Base-by-base conservation (phyloP, 225 moss, liverwort and hornwort species). In the Marchantia polymorpha region DNA sequence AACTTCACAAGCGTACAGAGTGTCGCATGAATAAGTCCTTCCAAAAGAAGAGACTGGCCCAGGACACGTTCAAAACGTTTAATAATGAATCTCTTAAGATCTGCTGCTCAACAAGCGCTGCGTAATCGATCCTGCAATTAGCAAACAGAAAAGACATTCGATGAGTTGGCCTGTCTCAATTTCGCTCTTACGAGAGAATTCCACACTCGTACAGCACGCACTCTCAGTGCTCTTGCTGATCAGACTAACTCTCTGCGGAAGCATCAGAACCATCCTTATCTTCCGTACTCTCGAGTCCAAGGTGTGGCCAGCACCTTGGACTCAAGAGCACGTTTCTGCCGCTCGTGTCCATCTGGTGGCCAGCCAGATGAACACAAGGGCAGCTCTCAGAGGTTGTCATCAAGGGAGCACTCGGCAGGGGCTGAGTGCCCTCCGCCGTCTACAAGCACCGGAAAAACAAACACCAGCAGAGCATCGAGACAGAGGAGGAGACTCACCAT, bases 71-170 rank as follows among this genome's bases (percentile, higher is more conserved):
- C 69, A 75, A 27, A 68, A 74, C 50, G 46, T 69, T 29, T 67
- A 80, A 17, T 31, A 81, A 67, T 80, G 74, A 17, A 82, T 86
- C 78, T 86, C 83, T 83, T 81, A 86, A 8, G 79, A 67, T 83
- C 61, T 81, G 86, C 81, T 76, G 81, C 81, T 80, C 69, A 86
- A 78, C 74, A 86, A 83, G 74, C 80, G 78, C 77, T 86, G 83
- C 65, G 80, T 77, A 30, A 86, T 77, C 80, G 86, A 86, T 46
- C 83, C 86, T 86, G 86, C 86, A 86, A 59, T 69, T 60, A 78
- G 54, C 25, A 80, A 83, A 80, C 58, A 76, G 60, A 60, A 80
- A 64, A 65, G 22, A 71, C 76, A 64, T 59, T 68, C 80, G 60
- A 80, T 83, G 64, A 86, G 80, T 82, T 80, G 79, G 65, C 25